Evolutionary conservation across 164 flowering plant genomes (phyloP).

Genomic region (Brasenia schreberi): DNA sequence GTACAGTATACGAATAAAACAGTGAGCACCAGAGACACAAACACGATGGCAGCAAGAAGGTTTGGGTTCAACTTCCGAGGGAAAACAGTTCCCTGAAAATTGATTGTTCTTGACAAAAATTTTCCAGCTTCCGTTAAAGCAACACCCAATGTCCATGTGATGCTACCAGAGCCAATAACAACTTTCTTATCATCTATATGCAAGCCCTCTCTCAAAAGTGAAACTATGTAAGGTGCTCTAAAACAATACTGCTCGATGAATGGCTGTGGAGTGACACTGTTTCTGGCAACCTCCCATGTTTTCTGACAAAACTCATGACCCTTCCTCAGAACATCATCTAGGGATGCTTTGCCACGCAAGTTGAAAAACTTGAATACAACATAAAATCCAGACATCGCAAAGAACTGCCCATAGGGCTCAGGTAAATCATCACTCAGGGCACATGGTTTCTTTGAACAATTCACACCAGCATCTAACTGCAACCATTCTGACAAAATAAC

Average conservation of each 20-base stretch:
- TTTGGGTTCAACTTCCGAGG: constrained; percentile 44
- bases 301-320: constrained; percentile 79
- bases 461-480: constrained; percentile 39
- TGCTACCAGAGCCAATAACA: constrained; percentile 84
- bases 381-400: constrained; percentile 90
- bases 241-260: constrained; percentile 96
- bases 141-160: constrained; percentile 97
- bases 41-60: constrained; percentile 32
- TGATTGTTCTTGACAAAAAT: constrained; percentile 28
- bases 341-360: constrained; percentile 56
- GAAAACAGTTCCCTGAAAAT: constrained; percentile 29
- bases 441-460: constrained; percentile 85
- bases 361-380: constrained; percentile 92
- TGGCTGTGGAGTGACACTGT: constrained; percentile 87
- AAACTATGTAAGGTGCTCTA: constrained; percentile 85
- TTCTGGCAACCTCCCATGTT: constrained; percentile 68
- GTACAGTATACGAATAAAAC: constrained; percentile 27
- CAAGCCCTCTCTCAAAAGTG: constrained; percentile 78
- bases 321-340: constrained; percentile 77
- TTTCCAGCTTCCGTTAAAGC: constrained; percentile 81
- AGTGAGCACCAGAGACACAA: constrained; percentile 38
- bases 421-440: constrained; percentile 55
- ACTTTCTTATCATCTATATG: constrained; percentile 65
- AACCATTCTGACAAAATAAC: constrained; percentile 95
- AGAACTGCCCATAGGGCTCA: constrained; percentile 68